Evolutionary conservation across 2,329 filamentous ascomycete genomes (phyloP).

Genomic region (Ophiostoma angusticollis): DNA sequence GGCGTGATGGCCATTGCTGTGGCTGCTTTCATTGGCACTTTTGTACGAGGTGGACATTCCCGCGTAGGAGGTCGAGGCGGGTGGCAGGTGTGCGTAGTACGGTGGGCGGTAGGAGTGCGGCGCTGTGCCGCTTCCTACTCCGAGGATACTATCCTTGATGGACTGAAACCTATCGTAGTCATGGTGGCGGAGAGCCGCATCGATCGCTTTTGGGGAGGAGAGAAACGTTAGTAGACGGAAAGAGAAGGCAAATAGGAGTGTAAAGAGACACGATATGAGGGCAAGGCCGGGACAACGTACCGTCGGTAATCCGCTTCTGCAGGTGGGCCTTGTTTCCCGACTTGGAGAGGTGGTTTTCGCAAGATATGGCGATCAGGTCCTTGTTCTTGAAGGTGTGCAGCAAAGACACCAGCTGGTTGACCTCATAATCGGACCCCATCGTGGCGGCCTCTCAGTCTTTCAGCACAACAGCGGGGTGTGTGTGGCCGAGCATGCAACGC

Average conservation of each 20-base stretch:
- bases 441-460: too few relatives aligned
- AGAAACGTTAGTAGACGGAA: not conserved
- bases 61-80: not conserved
- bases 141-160: constrained; percentile 8
- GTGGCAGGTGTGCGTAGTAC: constrained; percentile 3
- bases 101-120: constrained; percentile 1
- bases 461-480: too few relatives aligned
- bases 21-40: too few relatives aligned
- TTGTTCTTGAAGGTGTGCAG: constrained; percentile 38
- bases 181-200: constrained; percentile 8
- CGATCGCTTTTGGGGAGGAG: constrained; percentile 8
- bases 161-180: constrained; percentile 7
- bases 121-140: not conserved
- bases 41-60: constrained; percentile 7
- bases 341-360: constrained; percentile 58
- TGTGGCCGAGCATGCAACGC: not conserved
- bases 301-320: constrained; percentile 61
- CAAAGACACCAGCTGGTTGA: constrained; percentile 31
- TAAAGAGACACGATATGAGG: too few relatives aligned
- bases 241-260: not conserved
- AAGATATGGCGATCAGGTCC: constrained; percentile 66
- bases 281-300: constrained; percentile 44
- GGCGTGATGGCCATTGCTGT: too few relatives aligned
- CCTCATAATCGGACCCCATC: constrained; percentile 24
- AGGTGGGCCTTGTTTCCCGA: constrained; percentile 77